Percentiles rank a stretch among this genome's conserved stretches.
Conservation (phyloP, 1,284 basidiomycete species). For the Irpex sp. region DNA sequence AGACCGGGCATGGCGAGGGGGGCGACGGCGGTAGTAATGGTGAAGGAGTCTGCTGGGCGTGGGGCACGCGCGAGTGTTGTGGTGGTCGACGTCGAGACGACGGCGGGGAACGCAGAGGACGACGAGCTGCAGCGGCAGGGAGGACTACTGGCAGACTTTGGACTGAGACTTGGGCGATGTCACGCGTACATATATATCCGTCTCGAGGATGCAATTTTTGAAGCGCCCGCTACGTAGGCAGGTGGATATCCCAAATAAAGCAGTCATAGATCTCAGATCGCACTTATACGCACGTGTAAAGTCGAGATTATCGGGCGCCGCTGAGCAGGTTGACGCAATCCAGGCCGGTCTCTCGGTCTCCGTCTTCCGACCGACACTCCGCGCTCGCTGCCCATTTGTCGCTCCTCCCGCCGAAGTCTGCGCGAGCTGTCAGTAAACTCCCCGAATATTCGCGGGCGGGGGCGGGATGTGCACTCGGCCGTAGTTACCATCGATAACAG, state of each 20-base stretch:
- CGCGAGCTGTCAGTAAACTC: no score
- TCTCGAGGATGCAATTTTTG: background rate
- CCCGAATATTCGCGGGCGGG: no score
- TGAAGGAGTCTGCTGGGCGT: no score
- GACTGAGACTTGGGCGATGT: background rate
- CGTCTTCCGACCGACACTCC: background rate
- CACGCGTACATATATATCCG: background rate
- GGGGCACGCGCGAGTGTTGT: background rate
- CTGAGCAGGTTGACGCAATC: background rate
- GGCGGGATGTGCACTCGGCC: background rate
- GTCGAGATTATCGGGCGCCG: background rate
- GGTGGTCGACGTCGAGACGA: background rate
- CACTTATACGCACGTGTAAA: background rate
- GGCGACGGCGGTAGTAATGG: background rate
- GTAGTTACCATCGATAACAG: background rate
- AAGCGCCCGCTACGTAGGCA: background rate
- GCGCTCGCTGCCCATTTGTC: background rate
- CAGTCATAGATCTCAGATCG: background rate
- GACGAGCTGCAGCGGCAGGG: background rate
- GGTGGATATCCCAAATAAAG: background rate
- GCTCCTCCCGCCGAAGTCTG: no score
- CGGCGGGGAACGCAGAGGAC: background rate
- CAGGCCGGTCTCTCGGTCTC: background rate
- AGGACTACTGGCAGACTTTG: background rate
- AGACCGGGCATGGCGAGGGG: slow-evolving; percentile 38